Evolutionary conservation across 2,329 filamentous ascomycete genomes (phyloP).

Genomic region (Periconia macrospinosa): DNA sequence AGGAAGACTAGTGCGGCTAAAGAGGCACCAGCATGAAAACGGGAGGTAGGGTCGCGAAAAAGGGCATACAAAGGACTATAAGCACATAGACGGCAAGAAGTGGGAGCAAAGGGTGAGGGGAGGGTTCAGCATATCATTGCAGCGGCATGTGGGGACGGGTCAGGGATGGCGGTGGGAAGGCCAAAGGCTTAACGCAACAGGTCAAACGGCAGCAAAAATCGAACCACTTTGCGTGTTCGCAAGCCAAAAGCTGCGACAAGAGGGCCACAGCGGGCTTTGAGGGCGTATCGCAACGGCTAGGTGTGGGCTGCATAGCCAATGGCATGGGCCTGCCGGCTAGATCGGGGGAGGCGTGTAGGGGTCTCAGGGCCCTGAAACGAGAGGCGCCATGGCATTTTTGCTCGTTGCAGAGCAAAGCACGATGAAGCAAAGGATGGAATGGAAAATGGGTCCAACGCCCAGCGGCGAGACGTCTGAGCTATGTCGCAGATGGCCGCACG

Average conservation of each 20-base stretch:
- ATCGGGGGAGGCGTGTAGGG: conserved; percentile 15
- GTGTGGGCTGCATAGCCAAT: conserved; percentile 35
- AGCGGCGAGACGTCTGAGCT: conserved; percentile 29
- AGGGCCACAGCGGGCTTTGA: conserved; percentile 24
- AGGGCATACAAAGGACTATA: conserved; percentile 44
- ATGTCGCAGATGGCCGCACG: conserved; percentile 19
- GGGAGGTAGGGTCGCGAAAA: conserved; percentile 23
- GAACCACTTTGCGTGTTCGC: conserved; percentile 33
- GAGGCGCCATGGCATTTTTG: conserved; percentile 22
- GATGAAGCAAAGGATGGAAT: conserved; percentile 22
- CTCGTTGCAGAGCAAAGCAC: not conserved
- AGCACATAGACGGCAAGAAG: conserved; percentile 30
- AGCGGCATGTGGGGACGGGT: conserved; percentile 27
- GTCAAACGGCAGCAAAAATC: conserved; percentile 38
- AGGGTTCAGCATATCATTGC: conserved; percentile 31
- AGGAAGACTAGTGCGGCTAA: conserved; percentile 37
- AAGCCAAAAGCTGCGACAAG: conserved; percentile 35
- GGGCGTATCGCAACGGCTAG: conserved; percentile 31
- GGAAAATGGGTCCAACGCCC: conserved; percentile 14
- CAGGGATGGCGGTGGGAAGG: conserved; percentile 30
- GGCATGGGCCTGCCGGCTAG: conserved; percentile 11
- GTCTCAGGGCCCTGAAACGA: conserved; percentile 31
- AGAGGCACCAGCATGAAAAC: conserved; percentile 44
- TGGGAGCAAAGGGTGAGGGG: no score
- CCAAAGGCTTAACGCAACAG: conserved; percentile 30